Conservation (phyloP, 441 rosid species). For the Geranium incanum region DNA sequence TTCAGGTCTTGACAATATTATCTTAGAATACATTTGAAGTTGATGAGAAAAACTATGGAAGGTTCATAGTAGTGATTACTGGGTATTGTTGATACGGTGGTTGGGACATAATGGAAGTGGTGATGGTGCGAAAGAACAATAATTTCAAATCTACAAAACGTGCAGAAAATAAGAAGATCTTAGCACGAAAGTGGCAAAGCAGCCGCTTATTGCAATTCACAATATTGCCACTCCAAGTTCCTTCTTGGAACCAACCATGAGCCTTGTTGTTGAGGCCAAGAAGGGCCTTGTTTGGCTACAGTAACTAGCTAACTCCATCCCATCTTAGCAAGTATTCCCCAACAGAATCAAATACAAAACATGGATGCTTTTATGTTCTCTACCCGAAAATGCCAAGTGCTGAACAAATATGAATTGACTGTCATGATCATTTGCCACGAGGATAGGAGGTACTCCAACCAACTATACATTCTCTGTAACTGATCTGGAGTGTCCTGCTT, state of each 20-base stretch:
- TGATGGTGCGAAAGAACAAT: not conserved
- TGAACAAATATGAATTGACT: too few species aligned
- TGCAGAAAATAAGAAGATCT: not conserved
- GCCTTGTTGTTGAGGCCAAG: not conserved
- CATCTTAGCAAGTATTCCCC: not conserved
- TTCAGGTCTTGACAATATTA: too few species aligned
- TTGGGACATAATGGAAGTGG: not conserved
- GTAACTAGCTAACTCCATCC: not conserved
- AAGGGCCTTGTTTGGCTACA: not conserved
- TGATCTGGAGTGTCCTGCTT: too few species aligned
- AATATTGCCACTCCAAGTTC: not conserved
- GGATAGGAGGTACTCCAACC: too few species aligned
- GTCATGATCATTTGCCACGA: too few species aligned
- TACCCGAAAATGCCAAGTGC: not conserved
- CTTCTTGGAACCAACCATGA: not conserved
- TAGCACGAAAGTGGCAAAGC: constrained; percentile 2
- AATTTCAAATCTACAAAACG: not conserved
- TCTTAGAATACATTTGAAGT: too few species aligned
- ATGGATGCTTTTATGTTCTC: not conserved
- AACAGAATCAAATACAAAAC: not conserved
- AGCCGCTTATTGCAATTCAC: not conserved
- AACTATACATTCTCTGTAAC: too few species aligned
- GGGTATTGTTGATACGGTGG: not conserved
- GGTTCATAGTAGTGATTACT: not conserved
- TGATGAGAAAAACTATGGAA: too few species aligned